Conservation (phyloP, 768 basidiomycete species). For the Tremella mesenterica region DNA sequence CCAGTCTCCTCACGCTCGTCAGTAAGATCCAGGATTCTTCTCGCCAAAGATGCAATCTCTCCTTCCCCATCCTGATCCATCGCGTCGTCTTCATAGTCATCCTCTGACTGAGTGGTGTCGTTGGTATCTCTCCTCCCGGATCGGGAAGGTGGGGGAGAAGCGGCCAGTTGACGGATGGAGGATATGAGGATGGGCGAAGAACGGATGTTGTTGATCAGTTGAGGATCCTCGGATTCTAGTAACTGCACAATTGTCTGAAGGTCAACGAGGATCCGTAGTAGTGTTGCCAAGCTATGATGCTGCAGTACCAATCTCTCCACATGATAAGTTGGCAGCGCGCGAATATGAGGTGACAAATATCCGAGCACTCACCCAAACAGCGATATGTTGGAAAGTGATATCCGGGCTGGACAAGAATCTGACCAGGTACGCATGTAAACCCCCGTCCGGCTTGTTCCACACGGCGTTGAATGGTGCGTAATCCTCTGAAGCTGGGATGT, state of each 20-base stretch:
- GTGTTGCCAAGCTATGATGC: too few relatives aligned
- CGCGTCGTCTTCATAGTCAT: conserved; percentile 59
- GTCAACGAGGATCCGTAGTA: too few relatives aligned
- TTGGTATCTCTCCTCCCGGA: conserved; percentile 11
- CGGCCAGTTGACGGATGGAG: conserved; percentile 74
- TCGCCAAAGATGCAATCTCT: conserved; percentile 77
- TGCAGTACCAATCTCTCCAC: too few relatives aligned
- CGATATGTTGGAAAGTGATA: conserved; percentile 98
- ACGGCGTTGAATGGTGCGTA: conserved; percentile 96
- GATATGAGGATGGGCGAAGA: conserved; percentile 69
- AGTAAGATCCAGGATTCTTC: conserved; percentile 77
- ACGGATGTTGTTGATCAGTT: conserved; percentile 82
- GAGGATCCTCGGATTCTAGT: conserved; percentile 90
- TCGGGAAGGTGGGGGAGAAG: conserved; percentile 37
- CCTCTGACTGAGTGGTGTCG: conserved; percentile 53
- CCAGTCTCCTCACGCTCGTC: conserved; percentile 47
- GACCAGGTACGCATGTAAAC: conserved; percentile 88
- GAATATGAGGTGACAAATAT: too few relatives aligned
- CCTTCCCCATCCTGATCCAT: conserved; percentile 59
- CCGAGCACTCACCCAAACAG: too few relatives aligned
- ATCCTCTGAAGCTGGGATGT: conserved; percentile 51
- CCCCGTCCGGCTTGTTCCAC: conserved; percentile 96
- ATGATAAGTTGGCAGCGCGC: too few relatives aligned
- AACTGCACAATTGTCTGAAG: conserved; percentile 97
- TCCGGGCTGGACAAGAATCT: conserved; percentile 88